Evolutionary conservation across 345 rosid genomes (phyloP), one percentile per base, ranked within the genome.

Genomic region (Brassica carinata): DNA sequence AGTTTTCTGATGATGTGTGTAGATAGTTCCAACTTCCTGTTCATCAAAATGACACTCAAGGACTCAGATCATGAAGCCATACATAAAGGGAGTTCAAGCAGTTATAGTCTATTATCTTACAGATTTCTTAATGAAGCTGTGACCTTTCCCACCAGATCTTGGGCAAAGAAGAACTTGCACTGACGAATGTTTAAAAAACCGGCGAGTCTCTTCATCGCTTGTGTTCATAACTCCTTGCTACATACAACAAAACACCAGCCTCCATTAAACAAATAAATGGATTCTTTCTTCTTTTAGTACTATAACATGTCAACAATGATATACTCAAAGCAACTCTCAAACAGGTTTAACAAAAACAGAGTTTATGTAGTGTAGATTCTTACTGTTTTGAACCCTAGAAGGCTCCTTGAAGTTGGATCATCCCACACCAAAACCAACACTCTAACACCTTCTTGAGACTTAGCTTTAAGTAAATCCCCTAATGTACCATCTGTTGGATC

Each of bases 341-440:
- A 66, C 3, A 30, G 8, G 13, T 17, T 27, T 36, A 58, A 26
- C 33, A 15, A 17, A 57, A 73, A 31, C 1, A 23, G 68, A 51
- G 76, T 23, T 58, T 51, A 8, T 63, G 71, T 27, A 72, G 64
- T 57, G 71, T 19, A 74, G 67, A 74, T 83, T 73, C 88, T 85
- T 87, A 94, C 97, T 36, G 82, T 91, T 80, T 85, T 89, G 77
- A 64, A 81, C 26, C 95, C 95, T 34, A 92, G 61, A 79, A 94
- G 69, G 85, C 92, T 90, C 78, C 81, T 87, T 45, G 98, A 94
- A 67, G 97, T 89, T 26, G 97, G 98, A 87, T 94, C 98, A 88
- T 94, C 98, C 98, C 98, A 94, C 30, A 91, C 91, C 71, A 94
- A 90, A 63, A 94, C 90, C 83, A 94, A 87, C 70, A 94, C 98